Conservation (phyloP, 495 filamentous ascomycete genomes). For the Rusavskia elegans region DNA sequence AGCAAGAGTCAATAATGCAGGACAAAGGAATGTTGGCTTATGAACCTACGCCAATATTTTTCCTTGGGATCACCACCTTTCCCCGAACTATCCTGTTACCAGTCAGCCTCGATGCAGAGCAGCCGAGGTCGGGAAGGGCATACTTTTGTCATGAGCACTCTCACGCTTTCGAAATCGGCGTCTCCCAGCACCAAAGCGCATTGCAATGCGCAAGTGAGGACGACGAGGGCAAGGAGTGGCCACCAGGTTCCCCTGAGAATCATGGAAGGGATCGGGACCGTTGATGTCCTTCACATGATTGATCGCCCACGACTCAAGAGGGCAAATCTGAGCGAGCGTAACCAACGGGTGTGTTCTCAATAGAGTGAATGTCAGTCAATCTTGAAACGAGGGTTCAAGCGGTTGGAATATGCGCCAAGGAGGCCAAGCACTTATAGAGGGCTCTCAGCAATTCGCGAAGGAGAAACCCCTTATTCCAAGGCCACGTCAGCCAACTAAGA, state of each 20-base stretch:
- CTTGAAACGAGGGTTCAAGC: too few relatives aligned
- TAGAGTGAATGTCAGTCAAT: too few relatives aligned
- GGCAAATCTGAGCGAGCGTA: too few relatives aligned
- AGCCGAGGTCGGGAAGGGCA: slow-evolving; percentile 9
- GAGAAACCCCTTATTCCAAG: too few relatives aligned
- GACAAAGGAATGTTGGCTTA: slow-evolving; percentile 2
- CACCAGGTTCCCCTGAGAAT: background rate
- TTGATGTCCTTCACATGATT: background rate
- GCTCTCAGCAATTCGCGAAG: too few relatives aligned
- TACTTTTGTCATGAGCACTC: slow-evolving; percentile 27
- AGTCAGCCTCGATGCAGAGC: too few relatives aligned
- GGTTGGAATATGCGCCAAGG: too few relatives aligned
- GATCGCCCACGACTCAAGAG: background rate
- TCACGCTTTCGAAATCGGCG: slow-evolving; percentile 27
- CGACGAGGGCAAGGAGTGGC: background rate
- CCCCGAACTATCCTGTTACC: slow-evolving; percentile 7
- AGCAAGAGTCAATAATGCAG: slow-evolving; percentile 2
- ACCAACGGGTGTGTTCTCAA: too few relatives aligned
- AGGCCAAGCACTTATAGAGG: too few relatives aligned
- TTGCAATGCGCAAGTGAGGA: background rate
- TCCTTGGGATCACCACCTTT: slow-evolving; percentile 25
- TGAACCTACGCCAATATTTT: slow-evolving; percentile 45
- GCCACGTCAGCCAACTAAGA: too few relatives aligned
- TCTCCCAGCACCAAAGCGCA: slow-evolving; percentile 8
- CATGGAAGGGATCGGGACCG: background rate